Evolutionary conservation across 1,284 basidiomycete genomes (phyloP).

Genomic region (Cerrena zonata): DNA sequence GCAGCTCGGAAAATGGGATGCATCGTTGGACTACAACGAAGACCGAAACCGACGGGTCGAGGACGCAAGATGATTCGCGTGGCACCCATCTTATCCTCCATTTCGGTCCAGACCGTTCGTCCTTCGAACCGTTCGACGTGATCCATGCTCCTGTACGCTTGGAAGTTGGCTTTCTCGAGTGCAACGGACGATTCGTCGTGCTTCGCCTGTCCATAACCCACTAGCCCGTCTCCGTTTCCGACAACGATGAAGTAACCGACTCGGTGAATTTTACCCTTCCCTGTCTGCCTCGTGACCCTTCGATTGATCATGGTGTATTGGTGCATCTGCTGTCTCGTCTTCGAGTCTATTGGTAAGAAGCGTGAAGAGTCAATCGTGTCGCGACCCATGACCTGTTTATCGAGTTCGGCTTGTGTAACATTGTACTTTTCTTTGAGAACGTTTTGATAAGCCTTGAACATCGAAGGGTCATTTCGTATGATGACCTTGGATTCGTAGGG

Average conservation of each 20-base stretch:
- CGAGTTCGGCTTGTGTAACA: not conserved
- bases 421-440: not conserved
- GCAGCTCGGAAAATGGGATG: slow-evolving; percentile 87
- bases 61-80: slow-evolving; percentile 81
- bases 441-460: slow-evolving; percentile 16
- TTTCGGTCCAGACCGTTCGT: slow-evolving; percentile 86
- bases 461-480: slow-evolving; percentile 50
- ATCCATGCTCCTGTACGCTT: slow-evolving; percentile 84
- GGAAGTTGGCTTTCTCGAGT: slow-evolving; percentile 58
- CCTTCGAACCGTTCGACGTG: slow-evolving; percentile 84
- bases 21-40: slow-evolving; percentile 84
- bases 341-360: slow-evolving; percentile 19
- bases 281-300: slow-evolving; percentile 75
- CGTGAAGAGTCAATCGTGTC: slow-evolving; percentile 13
- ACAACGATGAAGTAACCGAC: slow-evolving; percentile 70
- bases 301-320: slow-evolving; percentile 54
- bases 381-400: not conserved
- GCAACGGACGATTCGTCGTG: slow-evolving; percentile 60
- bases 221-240: slow-evolving; percentile 82
- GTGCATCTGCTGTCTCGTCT: slow-evolving; percentile 38
- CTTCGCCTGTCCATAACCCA: slow-evolving; percentile 88
- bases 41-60: slow-evolving; percentile 88
- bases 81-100: slow-evolving; percentile 81
- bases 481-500: slow-evolving; percentile 51
- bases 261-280: slow-evolving; percentile 77